These are phyloP conservation scores for Colletotrichum simmondsii DNA, from an alignment of 2,329 filamentous ascomycete genomes.

Conservation along the genomic window DNA sequence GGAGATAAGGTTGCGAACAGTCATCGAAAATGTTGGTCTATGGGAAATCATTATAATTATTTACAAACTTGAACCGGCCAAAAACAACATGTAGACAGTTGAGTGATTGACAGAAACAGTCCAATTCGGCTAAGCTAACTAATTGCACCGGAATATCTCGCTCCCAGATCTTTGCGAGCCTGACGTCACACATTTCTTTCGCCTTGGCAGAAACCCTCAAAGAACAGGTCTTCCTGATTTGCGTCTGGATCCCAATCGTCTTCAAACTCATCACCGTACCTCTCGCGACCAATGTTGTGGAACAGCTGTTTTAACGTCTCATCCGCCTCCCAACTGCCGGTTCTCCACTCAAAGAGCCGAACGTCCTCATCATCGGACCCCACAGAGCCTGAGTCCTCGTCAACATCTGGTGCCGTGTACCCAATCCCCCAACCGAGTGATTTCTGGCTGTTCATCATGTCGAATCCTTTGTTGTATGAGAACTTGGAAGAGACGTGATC, in stretches of 20 bases:
- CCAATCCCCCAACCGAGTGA: constrained; percentile 6
- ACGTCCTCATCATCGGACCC: not conserved
- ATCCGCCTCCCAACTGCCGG: not conserved
- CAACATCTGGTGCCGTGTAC: not conserved
- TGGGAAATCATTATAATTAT: not conserved
- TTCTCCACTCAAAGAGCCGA: constrained; percentile 2
- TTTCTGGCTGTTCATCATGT: not conserved
- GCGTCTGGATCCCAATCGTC: not conserved
- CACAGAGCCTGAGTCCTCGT: not conserved
- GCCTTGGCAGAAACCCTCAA: constrained; percentile 1
- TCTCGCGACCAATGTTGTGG: constrained; percentile 1
- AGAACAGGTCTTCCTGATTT: constrained; percentile 16
- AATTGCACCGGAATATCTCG: no score
- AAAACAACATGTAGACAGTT: no score
- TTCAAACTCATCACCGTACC: not conserved
- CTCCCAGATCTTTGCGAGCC: not conserved
- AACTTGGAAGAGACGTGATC: not conserved
- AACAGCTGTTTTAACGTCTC: not conserved
- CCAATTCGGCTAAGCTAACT: not conserved
- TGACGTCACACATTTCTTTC: not conserved
- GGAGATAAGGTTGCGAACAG: not conserved
- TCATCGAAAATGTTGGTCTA: not conserved
- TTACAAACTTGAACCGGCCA: no score
- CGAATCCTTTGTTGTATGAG: not conserved
- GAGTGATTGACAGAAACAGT: no score